These are phyloP conservation scores for Volvox africanus DNA, from an alignment of 139 green algal species.

Conservation along the genomic window DNA sequence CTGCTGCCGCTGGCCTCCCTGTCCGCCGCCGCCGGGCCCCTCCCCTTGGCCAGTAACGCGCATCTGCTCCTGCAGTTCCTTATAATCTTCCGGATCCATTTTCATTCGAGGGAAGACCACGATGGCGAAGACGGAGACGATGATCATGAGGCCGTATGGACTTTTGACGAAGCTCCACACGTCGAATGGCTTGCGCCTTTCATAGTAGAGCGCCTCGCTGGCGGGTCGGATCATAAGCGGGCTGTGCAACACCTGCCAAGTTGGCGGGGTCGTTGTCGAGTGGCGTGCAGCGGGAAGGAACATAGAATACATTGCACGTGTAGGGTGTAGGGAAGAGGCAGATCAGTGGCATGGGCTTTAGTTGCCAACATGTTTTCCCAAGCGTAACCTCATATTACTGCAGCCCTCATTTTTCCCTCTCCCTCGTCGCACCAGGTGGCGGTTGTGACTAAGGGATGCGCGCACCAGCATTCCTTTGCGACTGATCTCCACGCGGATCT, in stretches of 20 bases:
- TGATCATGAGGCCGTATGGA: constrained; percentile 73
- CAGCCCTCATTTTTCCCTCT: too few relatives aligned
- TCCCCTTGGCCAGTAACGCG: neutral
- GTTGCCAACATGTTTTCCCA: too few relatives aligned
- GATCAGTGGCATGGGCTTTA: too few relatives aligned
- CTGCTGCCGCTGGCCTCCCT: constrained; percentile 16
- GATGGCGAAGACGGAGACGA: constrained; percentile 67
- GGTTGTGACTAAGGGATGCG: constrained; percentile 25
- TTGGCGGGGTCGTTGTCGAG: too few relatives aligned
- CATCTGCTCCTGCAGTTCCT: constrained; percentile 49
- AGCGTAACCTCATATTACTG: too few relatives aligned
- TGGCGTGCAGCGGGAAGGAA: too few relatives aligned
- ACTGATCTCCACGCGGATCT: constrained; percentile 26
- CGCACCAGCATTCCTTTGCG: constrained; percentile 4
- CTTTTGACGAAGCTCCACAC: constrained; percentile 71
- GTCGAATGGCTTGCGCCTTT: constrained; percentile 70
- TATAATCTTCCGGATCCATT: constrained; percentile 64
- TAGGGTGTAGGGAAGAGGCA: too few relatives aligned
- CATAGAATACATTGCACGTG: too few relatives aligned
- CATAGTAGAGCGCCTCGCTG: constrained; percentile 55
- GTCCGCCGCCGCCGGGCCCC: neutral
- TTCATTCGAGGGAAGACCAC: constrained; percentile 74
- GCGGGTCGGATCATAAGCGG: constrained; percentile 53
- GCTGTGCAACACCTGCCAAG: constrained; percentile 48
- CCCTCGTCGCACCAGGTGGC: neutral